Conservation (phyloP, 768 basidiomycete species). For the Paxillus rubicundulus region DNA sequence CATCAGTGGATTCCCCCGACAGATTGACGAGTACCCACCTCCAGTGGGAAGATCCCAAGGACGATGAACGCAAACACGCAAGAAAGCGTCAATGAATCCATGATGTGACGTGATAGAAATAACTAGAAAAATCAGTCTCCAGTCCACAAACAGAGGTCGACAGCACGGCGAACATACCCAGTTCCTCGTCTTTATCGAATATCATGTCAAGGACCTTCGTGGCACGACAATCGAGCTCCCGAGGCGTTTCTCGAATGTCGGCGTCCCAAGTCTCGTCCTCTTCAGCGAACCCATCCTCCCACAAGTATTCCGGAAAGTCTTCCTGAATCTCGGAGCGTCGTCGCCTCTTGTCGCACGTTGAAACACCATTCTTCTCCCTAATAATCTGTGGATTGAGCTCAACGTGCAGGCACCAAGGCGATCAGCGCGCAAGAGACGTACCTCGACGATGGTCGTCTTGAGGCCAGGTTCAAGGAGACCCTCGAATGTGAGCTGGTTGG, state of each 20-base stretch:
- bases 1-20: not conserved
- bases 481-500: conserved; percentile 52
- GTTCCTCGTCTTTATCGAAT: conserved; percentile 43
- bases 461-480: conserved; percentile 33
- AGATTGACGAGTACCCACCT: conserved; percentile 40
- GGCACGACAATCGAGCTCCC: conserved; percentile 48
- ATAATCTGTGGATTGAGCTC: conserved; percentile 44
- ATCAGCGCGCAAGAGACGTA: conserved; percentile 15
- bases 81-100: conserved; percentile 57
- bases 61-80: conserved; percentile 46
- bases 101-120: conserved; percentile 68
- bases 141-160: not conserved
- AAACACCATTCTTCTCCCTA: conserved; percentile 63
- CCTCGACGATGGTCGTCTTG: conserved; percentile 55
- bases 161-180: conserved; percentile 43
- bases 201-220: conserved; percentile 51
- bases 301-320: conserved; percentile 47
- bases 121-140: conserved; percentile 35
- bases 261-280: conserved; percentile 60
- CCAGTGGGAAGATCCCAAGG: conserved; percentile 55
- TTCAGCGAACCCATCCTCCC: conserved; percentile 61
- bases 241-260: conserved; percentile 50
- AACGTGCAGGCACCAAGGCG: not conserved
- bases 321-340: conserved; percentile 45
- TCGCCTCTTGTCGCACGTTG: conserved; percentile 69